Evolutionary conservation across 345 rosid species (phyloP), one percentile per base, ranked within the genome.

Genomic region (Erodium maritimum): DNA sequence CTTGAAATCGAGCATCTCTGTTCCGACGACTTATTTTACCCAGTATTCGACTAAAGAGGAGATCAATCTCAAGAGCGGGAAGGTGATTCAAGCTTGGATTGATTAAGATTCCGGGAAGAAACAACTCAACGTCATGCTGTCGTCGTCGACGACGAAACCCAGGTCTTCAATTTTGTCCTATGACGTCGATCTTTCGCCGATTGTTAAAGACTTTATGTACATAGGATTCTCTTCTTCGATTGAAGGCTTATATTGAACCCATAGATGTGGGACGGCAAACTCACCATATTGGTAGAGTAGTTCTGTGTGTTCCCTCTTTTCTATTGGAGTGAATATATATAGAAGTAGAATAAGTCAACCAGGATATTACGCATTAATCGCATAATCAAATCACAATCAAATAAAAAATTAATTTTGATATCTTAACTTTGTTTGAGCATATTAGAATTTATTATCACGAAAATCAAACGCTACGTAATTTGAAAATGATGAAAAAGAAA

Each of bases 191-290:
- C 76, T 91, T 0, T 81, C 91, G 29, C 62, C 66, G 42, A 53
- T 82, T 61, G 52, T 88, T 10, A 57, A 68, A 63, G 94, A 86
- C 34, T 65, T 52, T 19, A 86, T 91, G 96, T 91, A 74, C 69
- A 82, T 91, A 42, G 95, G 96, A 33, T 91, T 91, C 73, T 82
- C 98, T 23, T 65, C 95, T 59, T 83, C 98, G 0, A 91, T 96
- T 10, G 98, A n/a, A n/a, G 98, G 17, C 61, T 81, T 79, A 76
- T 91, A 23, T 79, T 87, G 34, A 86, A n/a, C n/a, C n/a, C n/a
- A n/a, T n/a, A n/a, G n/a, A n/a, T n/a, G n/a, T n/a, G n/a, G n/a
- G n/a, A n/a, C n/a, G n/a, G 96, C 73, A 58, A 74, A 19, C 99
- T 86, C 62, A 86, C 84, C 71, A 52, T 91, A 25, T 64, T 84